Base-by-base conservation (phyloP, 345 rosid genomes). In the Gynandropsis gynandra region DNA sequence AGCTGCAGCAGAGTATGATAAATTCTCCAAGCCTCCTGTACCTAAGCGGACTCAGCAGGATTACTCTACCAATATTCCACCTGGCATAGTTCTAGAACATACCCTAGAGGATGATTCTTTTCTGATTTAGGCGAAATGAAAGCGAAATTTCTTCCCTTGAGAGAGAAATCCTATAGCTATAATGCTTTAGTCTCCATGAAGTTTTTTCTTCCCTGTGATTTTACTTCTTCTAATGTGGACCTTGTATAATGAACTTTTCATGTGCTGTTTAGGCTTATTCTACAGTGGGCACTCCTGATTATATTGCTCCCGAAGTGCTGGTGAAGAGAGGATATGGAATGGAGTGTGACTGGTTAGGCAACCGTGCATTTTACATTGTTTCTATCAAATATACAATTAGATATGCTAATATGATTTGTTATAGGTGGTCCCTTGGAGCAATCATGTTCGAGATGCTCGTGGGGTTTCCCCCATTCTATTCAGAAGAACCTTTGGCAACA, bases 41-140 rank as follows among this genome's bases (percentile, higher is more conserved):
- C 83, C 83, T 62, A 80, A 43, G 62, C 68, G 83, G 31, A 69
- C 87, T 42, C 87, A 80, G 56, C 83, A 78, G 55, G 87, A 80
- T 42, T n/a, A 36, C 58, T 51, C 17, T 43, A 43, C 42, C 35
- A 49, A 9, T 43, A 33, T 43, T 47, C 36, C 36, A 37, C 38
- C 35, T 56, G 35, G 37, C 21, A 2, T 17, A 42, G 46, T 15
- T 51, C 53, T 56, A 47, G 42, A 33, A 34, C 17, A 27, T 36
- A 9, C 42, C 8, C 20, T 38, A 5, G 34, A 35, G 29, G 18
- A 45, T 11, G 4, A 50, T 37, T 31, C 8, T 36, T 43, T 50
- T 51, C 48, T 12, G 19, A 45, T 43, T 45, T 36, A 16, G 21
- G 36, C 50, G 48, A 50, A 64, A 34, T 50, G 14, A 18, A 50